Evolutionary conservation across 2,329 filamentous ascomycete genomes (phyloP), one percentile per base, ranked within the genome.

Genomic region (Fusarium zealandicum): DNA sequence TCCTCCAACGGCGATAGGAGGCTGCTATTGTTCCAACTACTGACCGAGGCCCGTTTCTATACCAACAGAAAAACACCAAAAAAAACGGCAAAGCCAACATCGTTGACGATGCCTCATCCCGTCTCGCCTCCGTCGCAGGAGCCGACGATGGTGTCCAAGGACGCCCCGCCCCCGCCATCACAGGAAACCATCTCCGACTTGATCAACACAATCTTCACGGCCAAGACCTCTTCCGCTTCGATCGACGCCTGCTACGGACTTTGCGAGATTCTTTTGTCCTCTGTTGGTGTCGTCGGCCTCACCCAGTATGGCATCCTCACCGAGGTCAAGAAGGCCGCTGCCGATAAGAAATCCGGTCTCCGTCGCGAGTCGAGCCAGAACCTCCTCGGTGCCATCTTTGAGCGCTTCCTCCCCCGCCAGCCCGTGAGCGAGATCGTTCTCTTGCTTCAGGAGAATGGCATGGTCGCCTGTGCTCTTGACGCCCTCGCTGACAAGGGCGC

Each of bases 291-390:
- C 66, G 74, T 73, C 32, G 83, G 83, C 52, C 77, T 87, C 42
- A 68, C 74, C 31, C 67, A 77, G 41, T 86, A 85, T 68, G 81
- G 81, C 61, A 71, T 87, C 61, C 68, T 85, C 22, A 72, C 77
- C 66, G 81, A 84, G 71, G 62, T 85, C 59, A 83, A 80, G 71
- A 85, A 96, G 81, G 91, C 90, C 31, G 92, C 93, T 4, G 78
- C 82, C 66, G 92, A 98, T 78, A 99, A 98, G 86, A 99, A 99
- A 82, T 93, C 88, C 75, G 89, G 89, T 13, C 82, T 89, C 32
- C 86, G 85, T 66, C 85, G 93, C 67, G 95, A 99, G 78, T 92
- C 92, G 70, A 90, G 93, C 63, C 96, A 98, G 86, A 96, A 97
- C 74, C 88, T 96, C 35, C 83, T 98, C 18, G 95, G 96, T 51